These are phyloP conservation scores for Przewalskia tangutica DNA, from an alignment of 257 asterid species.

Conservation along the genomic window DNA sequence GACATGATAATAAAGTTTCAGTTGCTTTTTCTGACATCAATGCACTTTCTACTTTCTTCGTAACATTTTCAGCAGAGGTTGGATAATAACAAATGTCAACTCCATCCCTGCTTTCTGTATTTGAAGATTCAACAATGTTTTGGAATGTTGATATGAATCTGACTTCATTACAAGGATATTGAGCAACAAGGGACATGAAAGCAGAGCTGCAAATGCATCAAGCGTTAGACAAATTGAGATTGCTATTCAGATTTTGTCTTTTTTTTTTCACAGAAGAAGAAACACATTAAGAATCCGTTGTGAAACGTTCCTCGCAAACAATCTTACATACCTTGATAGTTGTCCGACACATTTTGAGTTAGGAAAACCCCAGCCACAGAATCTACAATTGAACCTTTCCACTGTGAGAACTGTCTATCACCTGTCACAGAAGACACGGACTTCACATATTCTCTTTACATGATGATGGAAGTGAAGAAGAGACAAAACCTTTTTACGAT, in stretches of 20 bases:
- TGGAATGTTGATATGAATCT: not conserved
- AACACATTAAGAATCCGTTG: not conserved
- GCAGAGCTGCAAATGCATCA: slow-evolving; percentile 50
- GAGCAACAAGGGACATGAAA: slow-evolving; percentile 60
- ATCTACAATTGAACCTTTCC: slow-evolving; percentile 82
- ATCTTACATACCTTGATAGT: slow-evolving; percentile 46
- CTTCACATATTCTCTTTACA: not conserved
- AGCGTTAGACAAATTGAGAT: not conserved
- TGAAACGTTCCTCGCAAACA: not conserved
- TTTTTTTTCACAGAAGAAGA: not conserved
- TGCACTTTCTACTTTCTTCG: not conserved
- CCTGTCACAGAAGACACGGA: slow-evolving; percentile 23
- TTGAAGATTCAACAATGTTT: too few species aligned
- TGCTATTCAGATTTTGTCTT: not conserved
- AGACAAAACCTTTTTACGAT: not conserved
- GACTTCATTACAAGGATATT: slow-evolving; percentile 20
- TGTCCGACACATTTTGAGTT: slow-evolving; percentile 70
- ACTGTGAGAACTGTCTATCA: slow-evolving; percentile 56
- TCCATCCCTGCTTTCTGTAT: not conserved
- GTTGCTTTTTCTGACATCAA: not conserved
- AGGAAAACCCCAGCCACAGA: slow-evolving; percentile 71
- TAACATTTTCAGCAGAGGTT: not conserved
- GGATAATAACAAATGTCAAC: not conserved
- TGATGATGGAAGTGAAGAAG: not conserved
- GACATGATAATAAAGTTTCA: not conserved